These are phyloP conservation scores for Monotropa hypopitys DNA, from an alignment of 179 eudicot genomes.

Conservation along the genomic window DNA sequence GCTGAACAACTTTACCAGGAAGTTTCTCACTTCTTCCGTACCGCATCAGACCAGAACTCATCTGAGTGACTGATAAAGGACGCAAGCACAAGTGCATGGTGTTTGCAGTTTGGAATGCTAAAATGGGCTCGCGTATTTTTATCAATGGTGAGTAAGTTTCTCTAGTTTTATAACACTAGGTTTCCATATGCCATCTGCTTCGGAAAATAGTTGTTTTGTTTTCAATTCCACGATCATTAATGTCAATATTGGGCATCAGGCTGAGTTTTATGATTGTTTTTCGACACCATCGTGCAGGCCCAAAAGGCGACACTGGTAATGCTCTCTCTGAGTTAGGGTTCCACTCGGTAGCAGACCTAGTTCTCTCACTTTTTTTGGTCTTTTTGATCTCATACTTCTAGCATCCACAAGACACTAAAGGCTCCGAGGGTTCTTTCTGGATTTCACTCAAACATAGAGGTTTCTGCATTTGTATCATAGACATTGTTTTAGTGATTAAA, in stretches of 20 bases:
- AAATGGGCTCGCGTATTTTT: neutral
- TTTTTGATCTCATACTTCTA: constrained; percentile 1
- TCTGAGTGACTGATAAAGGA: constrained; percentile 12
- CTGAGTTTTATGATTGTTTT: neutral
- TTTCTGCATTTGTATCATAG: constrained; percentile 11
- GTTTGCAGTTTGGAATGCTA: neutral
- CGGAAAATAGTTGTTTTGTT: neutral
- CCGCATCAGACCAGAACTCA: constrained; percentile 16
- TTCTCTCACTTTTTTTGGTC: neutral
- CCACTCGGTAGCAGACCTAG: constrained; percentile 1
- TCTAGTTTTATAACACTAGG: neutral
- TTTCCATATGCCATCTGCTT: neutral
- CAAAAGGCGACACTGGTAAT: neutral
- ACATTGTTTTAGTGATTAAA: constrained; percentile 9
- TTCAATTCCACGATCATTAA: neutral
- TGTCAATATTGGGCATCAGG: neutral
- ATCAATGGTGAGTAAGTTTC: constrained; percentile 16
- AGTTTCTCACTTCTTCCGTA: constrained; percentile 54
- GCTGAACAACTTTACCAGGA: constrained; percentile 70
- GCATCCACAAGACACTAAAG: neutral
- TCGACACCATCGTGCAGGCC: neutral
- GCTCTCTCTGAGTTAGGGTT: constrained; percentile 4
- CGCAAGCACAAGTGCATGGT: constrained; percentile 15
- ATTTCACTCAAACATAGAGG: neutral
- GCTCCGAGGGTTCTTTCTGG: neutral